A percentile compares a stretch with the other conserved stretches of the same genome.
phyloP scores from a whole-genome alignment of 192 early-diverging fungal species.

The Coemansia sp. region DNA sequence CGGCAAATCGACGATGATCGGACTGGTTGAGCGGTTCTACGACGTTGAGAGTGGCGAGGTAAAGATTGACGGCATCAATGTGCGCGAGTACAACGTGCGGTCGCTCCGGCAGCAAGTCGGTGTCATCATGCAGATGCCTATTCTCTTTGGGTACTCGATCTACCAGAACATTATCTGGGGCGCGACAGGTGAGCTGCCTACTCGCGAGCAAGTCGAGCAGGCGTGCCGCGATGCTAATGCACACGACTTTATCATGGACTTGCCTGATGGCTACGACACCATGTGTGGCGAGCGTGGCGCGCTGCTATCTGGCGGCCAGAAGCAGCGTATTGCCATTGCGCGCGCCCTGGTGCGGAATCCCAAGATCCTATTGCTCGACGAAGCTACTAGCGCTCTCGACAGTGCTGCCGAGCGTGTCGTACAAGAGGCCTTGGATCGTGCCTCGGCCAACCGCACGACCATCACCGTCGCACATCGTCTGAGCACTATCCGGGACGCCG shows the following conservation, averaged over 20 bases:
- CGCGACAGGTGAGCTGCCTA: slow-evolving; percentile 57
- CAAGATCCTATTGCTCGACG: slow-evolving; percentile 83
- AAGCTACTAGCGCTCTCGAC: slow-evolving; percentile 87
- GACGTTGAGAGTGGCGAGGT: slow-evolving; percentile 60
- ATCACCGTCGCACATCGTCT: slow-evolving; percentile 91
- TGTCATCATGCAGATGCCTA: slow-evolving; percentile 89
- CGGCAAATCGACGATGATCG: slow-evolving; percentile 85
- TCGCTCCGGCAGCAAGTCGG: slow-evolving; percentile 88
- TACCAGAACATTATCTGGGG: slow-evolving; percentile 83
- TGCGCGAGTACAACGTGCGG: slow-evolving; percentile 75
- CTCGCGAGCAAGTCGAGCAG: slow-evolving; percentile 70
- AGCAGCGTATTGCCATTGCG: slow-evolving; percentile 96
- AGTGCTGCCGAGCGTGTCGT: slow-evolving; percentile 77
- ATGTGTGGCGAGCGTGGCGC: slow-evolving; percentile 83
- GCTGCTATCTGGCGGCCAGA: slow-evolving; percentile 89
- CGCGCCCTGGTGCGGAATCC: slow-evolving; percentile 89
- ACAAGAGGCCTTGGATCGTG: slow-evolving; percentile 80
- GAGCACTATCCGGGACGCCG: slow-evolving; percentile 83
- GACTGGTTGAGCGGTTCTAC: slow-evolving; percentile 88
- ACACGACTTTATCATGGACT: slow-evolving; percentile 71
- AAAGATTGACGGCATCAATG: slow-evolving; percentile 72
- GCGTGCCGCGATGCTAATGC: slow-evolving; percentile 72
- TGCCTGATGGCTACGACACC: slow-evolving; percentile 84
- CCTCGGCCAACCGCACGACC: slow-evolving; percentile 76
- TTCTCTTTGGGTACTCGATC: slow-evolving; percentile 81